Conservation (phyloP, 768 basidiomycete genomes). For the Tricholoma terreum region DNA sequence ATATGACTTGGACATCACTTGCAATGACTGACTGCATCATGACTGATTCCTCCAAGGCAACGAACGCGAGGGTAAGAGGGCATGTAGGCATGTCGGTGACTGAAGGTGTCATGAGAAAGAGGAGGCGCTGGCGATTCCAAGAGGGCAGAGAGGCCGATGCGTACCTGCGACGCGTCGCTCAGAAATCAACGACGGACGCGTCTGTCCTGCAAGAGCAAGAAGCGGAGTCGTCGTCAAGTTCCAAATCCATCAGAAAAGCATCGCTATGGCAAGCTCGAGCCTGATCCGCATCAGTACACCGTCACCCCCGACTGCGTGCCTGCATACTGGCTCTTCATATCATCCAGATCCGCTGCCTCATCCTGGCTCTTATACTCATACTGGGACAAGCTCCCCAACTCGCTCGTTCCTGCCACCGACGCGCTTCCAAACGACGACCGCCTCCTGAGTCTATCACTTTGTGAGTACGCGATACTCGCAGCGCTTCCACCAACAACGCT, state of each 20-base stretch:
- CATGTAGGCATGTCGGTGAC: not conserved
- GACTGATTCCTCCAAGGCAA: not conserved
- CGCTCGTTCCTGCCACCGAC: constrained; percentile 70
- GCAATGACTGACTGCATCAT: not conserved
- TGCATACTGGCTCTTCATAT: constrained; percentile 86
- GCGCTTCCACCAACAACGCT: constrained; percentile 60
- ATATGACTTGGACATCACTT: not conserved
- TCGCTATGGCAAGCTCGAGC: not conserved
- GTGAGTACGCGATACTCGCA: constrained; percentile 75
- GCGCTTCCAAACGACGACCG: constrained; percentile 69
- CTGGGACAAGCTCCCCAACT: constrained; percentile 74
- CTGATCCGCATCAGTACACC: constrained; percentile 58
- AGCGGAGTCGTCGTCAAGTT: constrained; percentile 7
- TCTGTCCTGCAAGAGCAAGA: constrained; percentile 3
- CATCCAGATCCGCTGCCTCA: constrained; percentile 73
- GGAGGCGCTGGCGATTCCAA: constrained; percentile 12
- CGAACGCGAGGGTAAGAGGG: not conserved
- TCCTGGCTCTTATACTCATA: constrained; percentile 91
- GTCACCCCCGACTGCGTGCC: constrained; percentile 85
- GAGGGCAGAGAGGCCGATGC: constrained; percentile 10
- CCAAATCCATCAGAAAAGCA: constrained; percentile 5
- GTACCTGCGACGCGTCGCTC: constrained; percentile 10
- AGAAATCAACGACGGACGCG: constrained; percentile 4
- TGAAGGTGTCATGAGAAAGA: constrained; percentile 2
- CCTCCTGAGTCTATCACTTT: constrained; percentile 83